phyloP scores from a whole-genome alignment of 2,329 filamentous ascomycete species.

The Hypoxylon rubiginosum region DNA sequence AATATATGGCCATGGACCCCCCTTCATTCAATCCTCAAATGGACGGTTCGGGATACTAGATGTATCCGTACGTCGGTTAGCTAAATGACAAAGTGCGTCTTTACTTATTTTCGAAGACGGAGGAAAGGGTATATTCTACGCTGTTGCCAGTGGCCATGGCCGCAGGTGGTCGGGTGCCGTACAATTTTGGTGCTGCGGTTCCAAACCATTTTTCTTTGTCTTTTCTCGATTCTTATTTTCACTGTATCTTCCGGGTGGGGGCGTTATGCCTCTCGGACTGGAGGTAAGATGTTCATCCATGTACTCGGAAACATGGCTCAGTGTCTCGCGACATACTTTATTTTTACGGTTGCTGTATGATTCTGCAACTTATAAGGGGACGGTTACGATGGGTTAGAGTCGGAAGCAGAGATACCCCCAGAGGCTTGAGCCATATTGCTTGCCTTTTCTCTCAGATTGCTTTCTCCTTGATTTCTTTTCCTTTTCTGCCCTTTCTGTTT shows the following conservation, averaged over 20 bases:
- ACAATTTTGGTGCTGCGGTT: not conserved
- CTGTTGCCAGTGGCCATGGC: not conserved
- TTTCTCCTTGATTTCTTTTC: conserved; percentile 4
- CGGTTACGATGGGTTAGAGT: conserved; percentile 28
- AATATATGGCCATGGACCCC: conserved; percentile 75
- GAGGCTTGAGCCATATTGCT: conserved; percentile 27
- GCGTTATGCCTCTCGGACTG: conserved; percentile 13
- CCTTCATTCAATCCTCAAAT: conserved; percentile 44
- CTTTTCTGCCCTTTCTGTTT: conserved; percentile 5
- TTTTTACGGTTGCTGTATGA: conserved; percentile 23
- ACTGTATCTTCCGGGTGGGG: conserved; percentile 11
- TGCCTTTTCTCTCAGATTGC: conserved; percentile 30
- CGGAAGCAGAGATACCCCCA: conserved; percentile 39
- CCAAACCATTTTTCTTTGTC: not conserved
- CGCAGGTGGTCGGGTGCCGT: conserved; percentile 1
- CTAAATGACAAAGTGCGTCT: conserved; percentile 3
- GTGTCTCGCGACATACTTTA: conserved; percentile 30
- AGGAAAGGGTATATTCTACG: not conserved
- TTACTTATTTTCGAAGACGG: conserved; percentile 6
- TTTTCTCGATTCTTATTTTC: conserved; percentile 9
- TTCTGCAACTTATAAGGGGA: conserved; percentile 22
- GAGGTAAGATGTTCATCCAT: conserved; percentile 30
- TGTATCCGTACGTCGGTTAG: conserved; percentile 16
- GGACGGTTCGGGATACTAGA: conserved; percentile 44
- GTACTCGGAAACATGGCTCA: conserved; percentile 20